Conservation (phyloP, 2,329 filamentous ascomycete genomes). For the Pestalotiopsis sp. region DNA sequence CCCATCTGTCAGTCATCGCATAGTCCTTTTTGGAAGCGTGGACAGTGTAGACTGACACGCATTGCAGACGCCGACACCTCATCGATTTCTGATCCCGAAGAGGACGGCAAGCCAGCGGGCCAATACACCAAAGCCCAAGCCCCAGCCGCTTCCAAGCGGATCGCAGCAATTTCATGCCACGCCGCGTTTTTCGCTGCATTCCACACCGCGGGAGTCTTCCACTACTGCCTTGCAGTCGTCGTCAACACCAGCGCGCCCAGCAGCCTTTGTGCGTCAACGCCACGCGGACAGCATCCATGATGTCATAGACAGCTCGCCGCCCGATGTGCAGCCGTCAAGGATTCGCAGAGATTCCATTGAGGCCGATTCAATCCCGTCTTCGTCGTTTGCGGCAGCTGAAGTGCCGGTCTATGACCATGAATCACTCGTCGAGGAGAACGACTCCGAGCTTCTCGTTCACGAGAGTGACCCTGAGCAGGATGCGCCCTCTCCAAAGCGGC, state of each 20-base stretch:
- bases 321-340: constrained; percentile 19
- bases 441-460: neutral
- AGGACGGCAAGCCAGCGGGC: constrained; percentile 24
- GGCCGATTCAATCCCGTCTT: constrained; percentile 10
- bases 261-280: constrained; percentile 22
- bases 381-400: neutral
- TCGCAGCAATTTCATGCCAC: constrained; percentile 35
- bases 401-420: neutral
- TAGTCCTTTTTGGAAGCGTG: neutral
- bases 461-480: constrained; percentile 12
- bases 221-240: neutral
- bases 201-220: constrained; percentile 25
- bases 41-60: neutral
- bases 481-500: constrained; percentile 35
- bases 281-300: constrained; percentile 25
- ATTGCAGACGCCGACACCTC: constrained; percentile 33
- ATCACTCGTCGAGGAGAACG: too few relatives aligned
- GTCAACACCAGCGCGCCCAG: constrained; percentile 22
- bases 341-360: constrained; percentile 13
- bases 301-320: constrained; percentile 30
- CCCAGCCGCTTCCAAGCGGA: constrained; percentile 20
- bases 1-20: neutral
- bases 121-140: constrained; percentile 26
- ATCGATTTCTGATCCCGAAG: constrained; percentile 33
- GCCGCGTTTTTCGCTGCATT: constrained; percentile 34